Percentiles rank a stretch among this genome's conserved stretches.
Conservation (phyloP, 108 stramenopile genomes). For the Cyclostephanos tholiformis region DNA sequence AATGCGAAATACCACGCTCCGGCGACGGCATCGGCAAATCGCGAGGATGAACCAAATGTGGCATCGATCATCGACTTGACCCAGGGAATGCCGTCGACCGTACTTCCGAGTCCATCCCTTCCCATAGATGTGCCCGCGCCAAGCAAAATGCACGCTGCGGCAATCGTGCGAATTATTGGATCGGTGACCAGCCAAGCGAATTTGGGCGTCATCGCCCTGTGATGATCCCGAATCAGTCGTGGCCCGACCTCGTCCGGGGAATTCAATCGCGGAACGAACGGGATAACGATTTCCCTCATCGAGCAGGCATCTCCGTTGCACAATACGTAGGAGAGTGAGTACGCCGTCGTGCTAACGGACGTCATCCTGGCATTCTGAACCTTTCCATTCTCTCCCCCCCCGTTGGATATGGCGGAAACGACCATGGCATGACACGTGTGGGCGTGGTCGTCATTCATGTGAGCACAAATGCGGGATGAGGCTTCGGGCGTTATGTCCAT, state of each 20-base stretch:
- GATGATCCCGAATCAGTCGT: constrained; percentile 31
- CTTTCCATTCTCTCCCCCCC: neutral
- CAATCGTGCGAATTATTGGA: constrained; percentile 7
- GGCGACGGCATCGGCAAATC: constrained; percentile 12
- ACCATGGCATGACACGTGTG: constrained; percentile 20
- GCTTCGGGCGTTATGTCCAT: too few species aligned
- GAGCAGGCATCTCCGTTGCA: constrained; percentile 15
- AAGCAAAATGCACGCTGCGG: constrained; percentile 11
- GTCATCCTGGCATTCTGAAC: constrained; percentile 21
- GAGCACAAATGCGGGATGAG: neutral
- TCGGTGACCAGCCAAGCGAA: constrained; percentile 36
- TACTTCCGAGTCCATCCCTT: neutral
- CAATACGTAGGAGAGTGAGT: constrained; percentile 10
- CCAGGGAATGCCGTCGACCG: constrained; percentile 14
- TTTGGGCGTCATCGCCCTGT: constrained; percentile 23
- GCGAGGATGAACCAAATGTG: constrained; percentile 3
- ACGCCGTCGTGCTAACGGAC: constrained; percentile 7
- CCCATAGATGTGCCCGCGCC: constrained; percentile 5
- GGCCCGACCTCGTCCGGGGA: constrained; percentile 19
- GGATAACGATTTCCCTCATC: constrained; percentile 16
- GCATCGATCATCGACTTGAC: neutral
- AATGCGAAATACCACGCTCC: constrained; percentile 13
- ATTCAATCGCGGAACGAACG: constrained; percentile 31
- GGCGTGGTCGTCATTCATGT: constrained; percentile 31
- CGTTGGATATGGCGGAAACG: neutral